Evolutionary conservation across 1,284 basidiomycete genomes (phyloP).

Genomic region (Cryptococcus depauperatus): DNA sequence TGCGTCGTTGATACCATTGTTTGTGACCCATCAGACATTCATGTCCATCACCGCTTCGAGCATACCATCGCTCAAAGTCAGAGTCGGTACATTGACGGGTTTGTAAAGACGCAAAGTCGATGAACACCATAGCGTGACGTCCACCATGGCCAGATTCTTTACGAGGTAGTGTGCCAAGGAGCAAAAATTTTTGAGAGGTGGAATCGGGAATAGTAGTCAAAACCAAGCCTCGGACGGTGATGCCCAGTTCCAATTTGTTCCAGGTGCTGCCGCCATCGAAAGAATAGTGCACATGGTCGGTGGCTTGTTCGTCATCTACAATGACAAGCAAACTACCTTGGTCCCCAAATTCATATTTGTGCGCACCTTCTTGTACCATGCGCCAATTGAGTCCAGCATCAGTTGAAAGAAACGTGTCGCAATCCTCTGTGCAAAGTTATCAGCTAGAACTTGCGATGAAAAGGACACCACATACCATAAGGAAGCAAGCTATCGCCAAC

Average conservation of each 20-base stretch:
- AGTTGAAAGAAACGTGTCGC: conserved; percentile 85
- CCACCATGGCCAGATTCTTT: conserved; percentile 54
- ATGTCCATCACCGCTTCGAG: conserved; percentile 54
- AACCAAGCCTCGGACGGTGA: conserved; percentile 64
- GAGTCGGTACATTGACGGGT: conserved; percentile 60
- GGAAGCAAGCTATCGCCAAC: conserved; percentile 62
- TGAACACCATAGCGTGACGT: conserved; percentile 63
- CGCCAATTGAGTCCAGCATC: conserved; percentile 84
- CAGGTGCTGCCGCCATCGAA: conserved; percentile 76
- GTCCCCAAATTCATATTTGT: conserved; percentile 95
- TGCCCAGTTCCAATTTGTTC: conserved; percentile 62
- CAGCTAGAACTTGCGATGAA: too few species aligned
- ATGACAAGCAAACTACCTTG: conserved; percentile 72
- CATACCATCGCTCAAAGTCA: conserved; percentile 89
- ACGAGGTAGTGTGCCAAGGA: conserved; percentile 67
- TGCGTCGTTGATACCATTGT: conserved; percentile 91
- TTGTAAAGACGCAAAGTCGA: conserved; percentile 73
- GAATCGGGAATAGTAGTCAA: conserved; percentile 83
- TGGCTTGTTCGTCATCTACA: conserved; percentile 78
- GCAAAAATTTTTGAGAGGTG: conserved; percentile 80
- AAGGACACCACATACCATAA: conserved; percentile 50
- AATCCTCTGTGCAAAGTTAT: conserved; percentile 51
- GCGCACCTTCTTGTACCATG: conserved; percentile 67
- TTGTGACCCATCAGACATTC: conserved; percentile 94
- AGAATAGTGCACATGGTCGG: conserved; percentile 69